Evolutionary conservation across 148 eudicot genomes (phyloP).

Genomic region (Amaranthus cruentus): DNA sequence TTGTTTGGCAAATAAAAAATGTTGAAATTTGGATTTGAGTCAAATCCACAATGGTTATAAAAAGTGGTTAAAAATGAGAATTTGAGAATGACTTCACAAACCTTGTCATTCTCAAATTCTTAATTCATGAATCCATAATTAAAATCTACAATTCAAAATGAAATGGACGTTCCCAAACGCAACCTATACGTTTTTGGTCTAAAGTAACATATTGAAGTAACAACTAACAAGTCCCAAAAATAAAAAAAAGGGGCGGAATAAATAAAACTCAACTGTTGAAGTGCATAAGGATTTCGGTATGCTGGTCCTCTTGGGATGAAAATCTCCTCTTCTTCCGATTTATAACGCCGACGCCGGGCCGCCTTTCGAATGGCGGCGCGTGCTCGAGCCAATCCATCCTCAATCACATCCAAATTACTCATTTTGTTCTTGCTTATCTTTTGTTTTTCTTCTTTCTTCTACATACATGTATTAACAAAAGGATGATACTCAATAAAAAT

Average conservation of each 20-base stretch:
- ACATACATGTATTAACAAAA: neutral
- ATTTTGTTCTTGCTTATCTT: neutral
- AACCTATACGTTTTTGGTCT: too few species aligned
- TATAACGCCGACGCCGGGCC: conserved; percentile 9
- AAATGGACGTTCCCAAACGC: too few species aligned
- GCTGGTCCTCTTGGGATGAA: conserved; percentile 28
- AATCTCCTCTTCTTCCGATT: conserved; percentile 10
- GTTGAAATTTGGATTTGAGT: too few species aligned
- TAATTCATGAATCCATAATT: too few species aligned
- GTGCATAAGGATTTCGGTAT: conserved; percentile 23
- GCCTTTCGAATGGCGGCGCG: conserved; percentile 27
- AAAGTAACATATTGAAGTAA: neutral
- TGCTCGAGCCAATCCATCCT: conserved; percentile 20
- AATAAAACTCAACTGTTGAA: conserved; percentile 23
- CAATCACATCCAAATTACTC: conserved; percentile 13
- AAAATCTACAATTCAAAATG: too few species aligned
- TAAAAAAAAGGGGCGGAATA: neutral
- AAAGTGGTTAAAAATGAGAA: too few species aligned
- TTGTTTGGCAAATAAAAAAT: too few species aligned
- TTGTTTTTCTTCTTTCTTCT: neutral
- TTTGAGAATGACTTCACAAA: too few species aligned
- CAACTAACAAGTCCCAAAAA: neutral
- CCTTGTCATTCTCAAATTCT: too few species aligned
- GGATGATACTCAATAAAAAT: neutral
- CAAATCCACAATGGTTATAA: too few species aligned